Conservation (phyloP, 257 asterid genomes). For the Rhazya stricta region DNA sequence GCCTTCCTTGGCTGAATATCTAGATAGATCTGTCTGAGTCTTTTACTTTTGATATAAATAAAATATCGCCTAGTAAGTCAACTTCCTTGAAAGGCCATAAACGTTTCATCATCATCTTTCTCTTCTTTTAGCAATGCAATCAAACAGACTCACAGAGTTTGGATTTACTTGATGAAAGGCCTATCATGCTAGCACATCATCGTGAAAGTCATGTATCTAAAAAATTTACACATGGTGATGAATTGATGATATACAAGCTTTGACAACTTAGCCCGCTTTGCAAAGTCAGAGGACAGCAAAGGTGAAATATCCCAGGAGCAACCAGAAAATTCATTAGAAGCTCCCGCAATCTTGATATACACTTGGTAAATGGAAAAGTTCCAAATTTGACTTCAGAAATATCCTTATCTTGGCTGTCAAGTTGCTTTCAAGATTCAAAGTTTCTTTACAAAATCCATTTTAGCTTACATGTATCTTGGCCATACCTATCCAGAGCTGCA, state of each 20-base stretch:
- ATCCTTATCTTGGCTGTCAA: background rate
- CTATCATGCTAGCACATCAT: background rate
- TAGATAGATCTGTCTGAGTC: background rate
- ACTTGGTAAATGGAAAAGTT: background rate
- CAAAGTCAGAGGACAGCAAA: background rate
- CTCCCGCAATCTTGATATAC: constrained; percentile 6
- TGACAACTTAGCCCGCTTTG: background rate
- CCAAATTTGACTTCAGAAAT: constrained; percentile 1
- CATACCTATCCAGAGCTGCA: background rate
- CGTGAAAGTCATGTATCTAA: background rate
- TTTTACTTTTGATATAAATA: background rate
- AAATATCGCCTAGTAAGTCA: background rate
- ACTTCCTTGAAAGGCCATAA: background rate
- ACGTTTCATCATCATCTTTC: background rate
- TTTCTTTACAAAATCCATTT: background rate
- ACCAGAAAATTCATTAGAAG: background rate
- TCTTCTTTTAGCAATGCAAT: background rate
- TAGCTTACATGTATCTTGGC: background rate
- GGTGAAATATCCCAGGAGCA: background rate
- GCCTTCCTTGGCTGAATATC: background rate
- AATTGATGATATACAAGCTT: background rate
- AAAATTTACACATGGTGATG: background rate
- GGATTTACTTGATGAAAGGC: background rate
- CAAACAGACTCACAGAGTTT: background rate
- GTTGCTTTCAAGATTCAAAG: background rate